Evolutionary conservation across 805 yeast genomes (phyloP), one percentile per base, ranked within the genome.

Genomic region (Wickerhamiella qilinensis): DNA sequence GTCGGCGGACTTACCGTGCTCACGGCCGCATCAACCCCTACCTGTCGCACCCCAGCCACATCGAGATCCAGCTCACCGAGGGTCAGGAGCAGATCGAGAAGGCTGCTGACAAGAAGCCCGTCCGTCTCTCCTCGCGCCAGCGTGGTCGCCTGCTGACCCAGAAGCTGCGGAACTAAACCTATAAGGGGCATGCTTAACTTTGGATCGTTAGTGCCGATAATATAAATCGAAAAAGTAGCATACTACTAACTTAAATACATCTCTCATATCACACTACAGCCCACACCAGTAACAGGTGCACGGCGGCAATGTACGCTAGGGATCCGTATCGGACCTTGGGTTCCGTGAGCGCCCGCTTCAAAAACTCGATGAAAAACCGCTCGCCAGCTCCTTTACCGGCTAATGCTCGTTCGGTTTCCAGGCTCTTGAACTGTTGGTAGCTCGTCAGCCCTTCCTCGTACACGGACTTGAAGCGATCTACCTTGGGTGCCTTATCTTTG

Each of bases 1-100:
- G 97, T 78, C 88, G 99, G 77, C 85, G 99, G 75, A 91, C 98
- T 63, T 91, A 74, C 94, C 86, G 99, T 80, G 99, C 99, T 61
- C 97, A 88, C 80, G 99, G 99, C 82, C 91, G 98, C 80, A 83
- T 85, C 67, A 91, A 88, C 73, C 94, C 95, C 61, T 91, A 85
- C 91, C 93, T 85, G 75, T 83, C 97, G 47, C 74, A 86, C 60
- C 98, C 98, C 66, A 86, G 93, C 62, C 99, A 91, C 82, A 88
- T 91, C 67, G 98, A 91, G 77, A 74, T 91, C 63, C 77, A 84
- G 64, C 73, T 91, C 59, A 80, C 95, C 62, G 98, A 91, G 77
- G 82, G 77, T 69, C 91, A 73, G 56, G 97, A 86, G 71, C 75
- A 70, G 61, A 83, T 91, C 66, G 85, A 77, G 62, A 91, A 88